Evolutionary conservation across 176 grass and related monocot genomes (phyloP), one percentile per base, ranked within the genome.

Genomic region (Zizania latifolia): DNA sequence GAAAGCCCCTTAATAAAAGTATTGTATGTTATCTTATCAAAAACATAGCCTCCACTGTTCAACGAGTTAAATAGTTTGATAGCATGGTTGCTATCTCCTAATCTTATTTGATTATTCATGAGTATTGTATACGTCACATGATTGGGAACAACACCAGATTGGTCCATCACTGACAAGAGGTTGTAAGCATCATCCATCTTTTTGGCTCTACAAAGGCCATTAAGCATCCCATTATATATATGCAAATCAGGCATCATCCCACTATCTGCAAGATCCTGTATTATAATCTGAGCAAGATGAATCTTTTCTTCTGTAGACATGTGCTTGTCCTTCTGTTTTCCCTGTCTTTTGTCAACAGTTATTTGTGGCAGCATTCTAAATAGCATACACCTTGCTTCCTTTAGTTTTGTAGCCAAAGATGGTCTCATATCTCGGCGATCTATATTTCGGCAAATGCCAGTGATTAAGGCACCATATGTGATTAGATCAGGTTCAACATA

Each of bases 191-290:
- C 73, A 17, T 50, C 53, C 28, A 87, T 72, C 58, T 72, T 82
- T 35, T 67, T 72, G 77, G 67, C 73, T 82, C 67, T 78, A 73
- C 67, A 82, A 50, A 87, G 59, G 56, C 79, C 85, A 78, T 82
- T 82, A 31, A 78, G 58, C 66, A 82, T 78, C 60, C 79, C 79
- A 54, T 61, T 78, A 67, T 82, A 82, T 23, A 87, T 34, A 65
- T 82, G 67, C 48, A 87, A 70, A 72, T 82, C 67, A 48, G 74
- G 79, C 73, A 78, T 59, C 45, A 78, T 65, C 15, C 67, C 79
- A 58, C 26, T 87, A 44, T 73, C 67, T 34, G 56, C 67, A 43
- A 82, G 79, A 59, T 60, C 74, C 10, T 75, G 46, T n/a, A 82
- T 72, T 72, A 73, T 60, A 50, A 14, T 33, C 9, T 37, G 46